A percentile compares a stretch with the other conserved stretches of the same genome.
These are phyloP conservation scores for Puccinia polysora DNA, from an alignment of 1,284 basidiomycete species.

Conservation along the genomic window DNA sequence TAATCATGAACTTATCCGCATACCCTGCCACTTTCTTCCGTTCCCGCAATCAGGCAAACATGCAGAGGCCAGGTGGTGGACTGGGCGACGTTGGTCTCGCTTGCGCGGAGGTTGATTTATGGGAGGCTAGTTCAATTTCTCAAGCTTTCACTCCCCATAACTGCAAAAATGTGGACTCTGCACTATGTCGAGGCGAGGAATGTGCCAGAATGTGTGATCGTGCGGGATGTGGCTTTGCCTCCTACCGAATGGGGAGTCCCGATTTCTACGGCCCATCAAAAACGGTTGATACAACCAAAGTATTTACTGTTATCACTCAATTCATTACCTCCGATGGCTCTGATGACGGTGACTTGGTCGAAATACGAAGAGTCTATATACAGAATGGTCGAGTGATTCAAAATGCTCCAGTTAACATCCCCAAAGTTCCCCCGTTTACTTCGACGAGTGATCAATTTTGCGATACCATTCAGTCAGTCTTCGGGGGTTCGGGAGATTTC, in stretches of 20 bases:
- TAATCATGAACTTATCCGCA: too few relatives aligned
- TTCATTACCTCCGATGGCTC: slow-evolving; percentile 23
- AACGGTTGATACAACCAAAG: slow-evolving; percentile 10
- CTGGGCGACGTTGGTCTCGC: slow-evolving; percentile 56
- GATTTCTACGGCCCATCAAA: slow-evolving; percentile 22
- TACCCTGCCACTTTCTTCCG: too few relatives aligned
- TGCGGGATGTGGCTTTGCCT: slow-evolving; percentile 29
- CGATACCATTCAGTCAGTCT: not conserved
- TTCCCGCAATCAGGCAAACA: too few relatives aligned
- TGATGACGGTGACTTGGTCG: slow-evolving; percentile 6
- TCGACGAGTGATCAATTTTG: slow-evolving; percentile 18
- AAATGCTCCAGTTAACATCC: not conserved
- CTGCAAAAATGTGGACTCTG: not conserved
- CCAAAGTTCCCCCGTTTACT: not conserved
- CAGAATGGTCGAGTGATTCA: slow-evolving; percentile 11
- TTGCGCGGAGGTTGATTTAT: slow-evolving; percentile 57
- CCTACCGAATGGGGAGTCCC: slow-evolving; percentile 8
- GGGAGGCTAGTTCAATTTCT: slow-evolving; percentile 48
- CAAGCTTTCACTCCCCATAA: slow-evolving; percentile 26
- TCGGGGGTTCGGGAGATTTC: not conserved
- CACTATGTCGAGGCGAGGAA: not conserved
- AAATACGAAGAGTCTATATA: slow-evolving; percentile 21
- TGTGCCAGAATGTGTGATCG: slow-evolving; percentile 20
- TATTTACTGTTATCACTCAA: slow-evolving; percentile 30
- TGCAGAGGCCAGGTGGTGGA: too few relatives aligned